Conservation (phyloP, 2,329 filamentous ascomycete genomes). For the Zasmidium citrigriseum region DNA sequence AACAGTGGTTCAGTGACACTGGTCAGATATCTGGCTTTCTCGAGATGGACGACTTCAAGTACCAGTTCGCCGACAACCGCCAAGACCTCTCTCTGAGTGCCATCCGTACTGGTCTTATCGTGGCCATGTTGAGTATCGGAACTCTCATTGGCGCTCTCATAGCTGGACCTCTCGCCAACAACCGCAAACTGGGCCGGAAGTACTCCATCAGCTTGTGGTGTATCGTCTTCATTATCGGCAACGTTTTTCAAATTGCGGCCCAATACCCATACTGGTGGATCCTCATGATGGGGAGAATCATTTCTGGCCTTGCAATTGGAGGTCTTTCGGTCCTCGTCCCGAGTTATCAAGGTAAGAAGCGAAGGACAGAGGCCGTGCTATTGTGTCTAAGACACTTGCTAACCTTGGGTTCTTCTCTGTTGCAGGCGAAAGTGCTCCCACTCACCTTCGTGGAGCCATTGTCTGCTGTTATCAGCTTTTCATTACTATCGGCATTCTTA, state of each 20-base stretch:
- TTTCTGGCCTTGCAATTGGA: constrained; percentile 65
- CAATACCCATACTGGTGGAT: constrained; percentile 57
- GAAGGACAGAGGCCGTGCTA: no score
- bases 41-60: constrained; percentile 57
- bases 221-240: constrained; percentile 63
- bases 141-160: constrained; percentile 58
- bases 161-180: constrained; percentile 60
- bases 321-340: constrained; percentile 62
- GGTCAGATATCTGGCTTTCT: constrained; percentile 61
- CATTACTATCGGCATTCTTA: constrained; percentile 63
- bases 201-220: constrained; percentile 62
- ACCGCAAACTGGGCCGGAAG: constrained; percentile 55
- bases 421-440: constrained; percentile 63
- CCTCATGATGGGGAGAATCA: constrained; percentile 62
- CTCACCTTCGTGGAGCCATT: constrained; percentile 63
- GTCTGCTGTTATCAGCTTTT: constrained; percentile 67
- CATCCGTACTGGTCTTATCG: constrained; percentile 61
- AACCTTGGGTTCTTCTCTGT: no score
- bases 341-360: constrained; percentile 70
- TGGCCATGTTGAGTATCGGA: constrained; percentile 59
- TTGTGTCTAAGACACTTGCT: no score
- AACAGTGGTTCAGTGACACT: constrained; percentile 19
- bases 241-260: constrained; percentile 64
- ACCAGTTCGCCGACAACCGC: constrained; percentile 52
- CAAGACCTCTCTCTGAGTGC: constrained; percentile 49